These are phyloP conservation scores for Tripterygium wilfordii DNA, from an alignment of 177 flowering plant species.

Conservation along the genomic window DNA sequence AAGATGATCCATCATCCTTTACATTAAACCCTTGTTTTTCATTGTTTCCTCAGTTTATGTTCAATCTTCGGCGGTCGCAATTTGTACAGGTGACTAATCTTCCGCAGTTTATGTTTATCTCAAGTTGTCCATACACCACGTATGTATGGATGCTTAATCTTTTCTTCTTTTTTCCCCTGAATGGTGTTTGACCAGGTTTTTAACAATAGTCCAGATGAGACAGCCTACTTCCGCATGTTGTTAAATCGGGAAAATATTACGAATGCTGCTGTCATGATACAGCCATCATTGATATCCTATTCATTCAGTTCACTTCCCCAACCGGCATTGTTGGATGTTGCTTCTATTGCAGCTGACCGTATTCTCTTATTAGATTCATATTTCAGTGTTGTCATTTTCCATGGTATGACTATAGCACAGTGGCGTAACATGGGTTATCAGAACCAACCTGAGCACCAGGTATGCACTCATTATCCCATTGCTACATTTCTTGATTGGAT, in stretches of 20 bases:
- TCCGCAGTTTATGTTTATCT: background rate
- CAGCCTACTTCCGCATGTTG: conserved; percentile 92
- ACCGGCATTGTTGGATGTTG: conserved; percentile 86
- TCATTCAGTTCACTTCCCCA: conserved; percentile 64
- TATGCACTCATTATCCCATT: conserved; percentile 13
- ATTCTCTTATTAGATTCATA: conserved; percentile 86
- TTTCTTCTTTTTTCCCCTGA: no score
- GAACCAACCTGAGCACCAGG: conserved; percentile 83
- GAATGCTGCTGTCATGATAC: conserved; percentile 92
- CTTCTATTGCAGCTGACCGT: conserved; percentile 78
- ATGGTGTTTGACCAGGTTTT: no score
- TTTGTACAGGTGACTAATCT: conserved; percentile 77
- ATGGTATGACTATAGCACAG: conserved; percentile 93
- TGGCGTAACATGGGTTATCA: conserved; percentile 97
- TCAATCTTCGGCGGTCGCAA: conserved; percentile 88
- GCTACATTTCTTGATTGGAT: no score
- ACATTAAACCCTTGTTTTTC: conserved; percentile 83
- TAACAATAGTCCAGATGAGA: no score
- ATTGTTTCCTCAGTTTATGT: conserved; percentile 93
- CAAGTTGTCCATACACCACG: background rate
- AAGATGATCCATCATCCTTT: conserved; percentile 93
- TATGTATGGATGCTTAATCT: no score
- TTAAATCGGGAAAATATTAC: conserved; percentile 73
- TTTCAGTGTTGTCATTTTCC: conserved; percentile 88
- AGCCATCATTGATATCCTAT: conserved; percentile 83